Base-by-base conservation (phyloP, 1,284 basidiomycete genomes). In the Somion occarium region DNA sequence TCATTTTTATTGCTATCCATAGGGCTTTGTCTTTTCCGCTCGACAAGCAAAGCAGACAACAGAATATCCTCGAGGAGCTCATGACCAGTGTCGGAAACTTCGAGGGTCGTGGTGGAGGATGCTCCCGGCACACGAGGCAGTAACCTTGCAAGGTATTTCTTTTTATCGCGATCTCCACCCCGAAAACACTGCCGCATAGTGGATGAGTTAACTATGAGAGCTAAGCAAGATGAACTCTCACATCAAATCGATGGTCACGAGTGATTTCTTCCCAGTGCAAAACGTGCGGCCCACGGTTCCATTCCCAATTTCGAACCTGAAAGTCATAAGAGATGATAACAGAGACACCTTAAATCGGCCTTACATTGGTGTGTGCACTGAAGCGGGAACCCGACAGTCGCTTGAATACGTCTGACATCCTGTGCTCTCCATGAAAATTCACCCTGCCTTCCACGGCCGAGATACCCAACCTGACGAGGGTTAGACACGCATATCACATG, bases 11-110 rank as follows among this genome's bases (percentile, higher is more conserved):
- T 20, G 9, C 47, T 38, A 4, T 23, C 20, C 22, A 24, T 24
- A 15, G 47, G 47, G 4, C n/a, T 24, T 25, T 25, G 38, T 22
- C 47, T 39, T 25, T 26, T 49, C 18, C 38, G 47, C 38, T 49
- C 47, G 7, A 42, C 38, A 26, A 49, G 18, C 5, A 49, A 15
- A 15, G 47, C 37, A 39, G 47, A 49, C 37, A 49, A 22, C 23
- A 49, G 23, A n/a, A 49, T 39, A 19, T 49, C 47, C n/a, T 49
- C 47, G 22, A 49, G n/a, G 12, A 49, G 24, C 20, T 42, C 42
- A 43, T 43, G 42, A 15, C 42, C 22, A 19, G 42, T 13, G 20
- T 43, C 22, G 19, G 42, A 22, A 22, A 43, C 20, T 15, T 43
- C 42, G 19, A 43, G 22, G 13, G 19, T 43, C 5, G 22, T 24